Evolutionary conservation across 2,329 filamentous ascomycete genomes (phyloP).

Genomic region (Exophiala sp.): DNA sequence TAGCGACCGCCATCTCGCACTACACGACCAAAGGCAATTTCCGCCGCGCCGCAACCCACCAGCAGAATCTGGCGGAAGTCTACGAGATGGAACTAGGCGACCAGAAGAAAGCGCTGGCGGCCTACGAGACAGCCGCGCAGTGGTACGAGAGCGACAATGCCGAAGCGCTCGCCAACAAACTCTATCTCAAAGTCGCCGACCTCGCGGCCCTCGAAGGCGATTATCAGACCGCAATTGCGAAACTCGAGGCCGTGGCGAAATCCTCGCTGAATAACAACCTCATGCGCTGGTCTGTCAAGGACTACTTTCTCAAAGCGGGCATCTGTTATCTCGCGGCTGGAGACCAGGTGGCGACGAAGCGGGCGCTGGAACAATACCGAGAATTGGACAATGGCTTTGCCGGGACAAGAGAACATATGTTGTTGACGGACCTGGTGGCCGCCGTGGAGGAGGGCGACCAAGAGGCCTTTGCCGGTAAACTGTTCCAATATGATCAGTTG

Average conservation of each 20-base stretch:
- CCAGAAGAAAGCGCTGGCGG: conserved; percentile 68
- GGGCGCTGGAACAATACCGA: conserved; percentile 74
- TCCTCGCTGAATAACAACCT: conserved; percentile 79
- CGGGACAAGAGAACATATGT: conserved; percentile 70
- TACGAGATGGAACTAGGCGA: conserved; percentile 79
- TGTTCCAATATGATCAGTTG: conserved; percentile 85
- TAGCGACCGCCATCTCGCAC: conserved; percentile 73
- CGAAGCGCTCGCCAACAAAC: conserved; percentile 83
- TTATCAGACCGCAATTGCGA: conserved; percentile 74
- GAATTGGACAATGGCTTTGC: conserved; percentile 73
- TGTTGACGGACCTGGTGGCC: conserved; percentile 69
- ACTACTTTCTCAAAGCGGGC: conserved; percentile 89
- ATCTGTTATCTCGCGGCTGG: conserved; percentile 76
- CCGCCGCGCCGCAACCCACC: conserved; percentile 79
- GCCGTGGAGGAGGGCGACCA: conserved; percentile 72
- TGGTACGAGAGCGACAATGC: conserved; percentile 90
- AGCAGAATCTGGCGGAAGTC: conserved; percentile 81
- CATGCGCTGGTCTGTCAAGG: conserved; percentile 90
- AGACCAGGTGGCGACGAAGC: conserved; percentile 71
- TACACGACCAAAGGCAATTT: conserved; percentile 90
- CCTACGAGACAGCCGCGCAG: conserved; percentile 76
- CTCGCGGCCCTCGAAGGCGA: conserved; percentile 73
- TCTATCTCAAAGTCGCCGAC: conserved; percentile 87
- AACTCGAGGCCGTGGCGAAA: conserved; percentile 77
- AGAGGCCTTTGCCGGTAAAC: conserved; percentile 75